Evolutionary conservation across 129 eudicot genomes (phyloP), one percentile per base, ranked within the genome.

Genomic region (Ambrosia trifida): DNA sequence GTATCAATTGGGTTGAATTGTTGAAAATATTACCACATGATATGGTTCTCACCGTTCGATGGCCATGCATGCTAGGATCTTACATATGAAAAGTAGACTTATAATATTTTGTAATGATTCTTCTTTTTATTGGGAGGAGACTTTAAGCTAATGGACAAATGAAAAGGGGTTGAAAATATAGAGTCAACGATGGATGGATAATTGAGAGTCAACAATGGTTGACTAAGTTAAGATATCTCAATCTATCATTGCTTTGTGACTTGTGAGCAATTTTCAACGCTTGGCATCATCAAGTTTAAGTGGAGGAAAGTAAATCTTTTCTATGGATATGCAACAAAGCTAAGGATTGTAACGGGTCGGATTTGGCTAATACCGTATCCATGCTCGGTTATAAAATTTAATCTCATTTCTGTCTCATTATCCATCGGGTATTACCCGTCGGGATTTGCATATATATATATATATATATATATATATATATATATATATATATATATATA

Each of bases 121-220:
- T 40, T 14, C 7, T 63, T 3, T 35, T 63, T 63, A 14, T 16
- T 63, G 14, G 68, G 18, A 17, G 41, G 68, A 36, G 50, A 17
- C 56, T 44, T 46, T 24, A 66, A 46, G 56, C 13, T 45, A 32
- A 13, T 45, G 14, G 58, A 66, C 58, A 45, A 45, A 36, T 54
- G 4, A 19, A 10, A n/a, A 66, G 41, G 44, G 10, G 7, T 49
- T 31, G 72, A 49, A 49, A 49, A 45, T 31, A 3, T 47, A 14
- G 8, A 53, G 36, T 69, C 62, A 51, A 69, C 74, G 36, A 33
- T 69, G 47, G 73, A 51, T 69, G 31, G 72, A 49, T n/a, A 49
- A 45, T 31, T 3, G 49, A 14, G 14, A 53, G 36, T 69, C 62
- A 51, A 69, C 74, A 19, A 18, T 69, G 62, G 73, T 33, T 69